Conservation (phyloP, 176 grass and related monocot species). For the Stipa capillata region DNA sequence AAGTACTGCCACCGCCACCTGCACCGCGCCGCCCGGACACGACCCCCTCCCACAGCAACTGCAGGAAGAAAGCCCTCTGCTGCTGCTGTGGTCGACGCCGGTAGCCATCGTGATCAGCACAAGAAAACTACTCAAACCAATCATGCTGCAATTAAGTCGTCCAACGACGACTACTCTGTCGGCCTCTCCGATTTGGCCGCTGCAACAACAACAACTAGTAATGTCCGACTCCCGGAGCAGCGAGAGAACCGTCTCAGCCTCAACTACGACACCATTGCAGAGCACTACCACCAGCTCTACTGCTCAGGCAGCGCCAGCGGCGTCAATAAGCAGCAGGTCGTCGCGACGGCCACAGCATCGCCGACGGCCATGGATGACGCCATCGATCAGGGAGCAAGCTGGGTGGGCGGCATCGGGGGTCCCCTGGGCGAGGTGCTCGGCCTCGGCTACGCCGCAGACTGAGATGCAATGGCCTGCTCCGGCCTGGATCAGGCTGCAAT, state of each 20-base stretch:
- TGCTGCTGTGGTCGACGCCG: neutral
- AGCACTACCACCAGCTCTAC: no score
- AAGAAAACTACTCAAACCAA: no score
- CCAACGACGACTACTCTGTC: neutral
- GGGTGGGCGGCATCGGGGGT: neutral
- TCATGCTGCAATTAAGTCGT: no score
- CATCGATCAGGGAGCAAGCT: neutral
- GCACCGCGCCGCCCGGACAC: conserved; percentile 44
- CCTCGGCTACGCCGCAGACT: neutral
- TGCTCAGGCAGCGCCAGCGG: no score
- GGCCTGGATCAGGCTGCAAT: neutral
- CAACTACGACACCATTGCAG: neutral
- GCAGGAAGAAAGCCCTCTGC: conserved; percentile 31
- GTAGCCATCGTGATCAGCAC: no score
- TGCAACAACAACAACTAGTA: no score
- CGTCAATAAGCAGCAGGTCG: neutral
- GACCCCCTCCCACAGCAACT: conserved; percentile 15
- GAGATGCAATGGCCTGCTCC: neutral
- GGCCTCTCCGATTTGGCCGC: neutral
- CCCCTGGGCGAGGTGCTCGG: neutral
- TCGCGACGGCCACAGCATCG: neutral
- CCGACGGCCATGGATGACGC: neutral
- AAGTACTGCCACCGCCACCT: conserved; percentile 60
- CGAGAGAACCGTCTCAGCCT: neutral
- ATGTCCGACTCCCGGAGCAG: conserved; percentile 6